phyloP scores from a whole-genome alignment of 768 basidiomycete species.

The Lactarius sp. region DNA sequence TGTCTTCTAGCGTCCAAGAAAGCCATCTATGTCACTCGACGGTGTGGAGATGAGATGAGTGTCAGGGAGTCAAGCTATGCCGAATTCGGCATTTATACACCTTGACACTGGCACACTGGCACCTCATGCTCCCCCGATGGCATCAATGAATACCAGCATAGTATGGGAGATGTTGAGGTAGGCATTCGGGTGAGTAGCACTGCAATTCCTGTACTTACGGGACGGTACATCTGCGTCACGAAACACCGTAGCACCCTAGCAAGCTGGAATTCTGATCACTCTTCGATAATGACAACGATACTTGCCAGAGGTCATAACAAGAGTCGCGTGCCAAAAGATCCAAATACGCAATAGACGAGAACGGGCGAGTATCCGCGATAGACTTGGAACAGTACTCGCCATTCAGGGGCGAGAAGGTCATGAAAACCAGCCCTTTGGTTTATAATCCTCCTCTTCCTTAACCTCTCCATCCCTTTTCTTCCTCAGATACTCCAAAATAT shows the following conservation, averaged over 20 bases:
- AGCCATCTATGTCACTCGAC: too few species aligned
- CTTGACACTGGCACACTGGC: too few species aligned
- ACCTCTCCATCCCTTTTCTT: constrained; percentile 63
- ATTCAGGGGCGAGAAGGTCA: constrained; percentile 25
- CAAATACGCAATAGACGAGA: too few species aligned
- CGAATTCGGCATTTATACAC: too few species aligned
- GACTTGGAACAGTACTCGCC: not conserved
- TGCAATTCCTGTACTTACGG: not conserved
- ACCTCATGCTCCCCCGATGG: too few species aligned
- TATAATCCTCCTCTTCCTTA: constrained; percentile 40
- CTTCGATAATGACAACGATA: too few species aligned
- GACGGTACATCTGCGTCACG: not conserved
- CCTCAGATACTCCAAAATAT: constrained; percentile 59
- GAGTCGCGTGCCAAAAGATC: not conserved
- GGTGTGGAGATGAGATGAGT: too few species aligned
- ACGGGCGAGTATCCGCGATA: not conserved
- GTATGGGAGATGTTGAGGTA: too few species aligned
- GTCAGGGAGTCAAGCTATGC: too few species aligned
- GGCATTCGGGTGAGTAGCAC: too few species aligned
- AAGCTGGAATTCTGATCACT: not conserved
- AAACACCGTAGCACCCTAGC: not conserved
- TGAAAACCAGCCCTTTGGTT: constrained; percentile 54
- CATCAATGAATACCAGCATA: too few species aligned
- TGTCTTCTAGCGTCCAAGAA: too few species aligned
- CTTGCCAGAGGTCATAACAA: not conserved